phyloP scores from a whole-genome alignment of 371 early-diverging fungal genomes.

The Mucor circinelloides region DNA sequence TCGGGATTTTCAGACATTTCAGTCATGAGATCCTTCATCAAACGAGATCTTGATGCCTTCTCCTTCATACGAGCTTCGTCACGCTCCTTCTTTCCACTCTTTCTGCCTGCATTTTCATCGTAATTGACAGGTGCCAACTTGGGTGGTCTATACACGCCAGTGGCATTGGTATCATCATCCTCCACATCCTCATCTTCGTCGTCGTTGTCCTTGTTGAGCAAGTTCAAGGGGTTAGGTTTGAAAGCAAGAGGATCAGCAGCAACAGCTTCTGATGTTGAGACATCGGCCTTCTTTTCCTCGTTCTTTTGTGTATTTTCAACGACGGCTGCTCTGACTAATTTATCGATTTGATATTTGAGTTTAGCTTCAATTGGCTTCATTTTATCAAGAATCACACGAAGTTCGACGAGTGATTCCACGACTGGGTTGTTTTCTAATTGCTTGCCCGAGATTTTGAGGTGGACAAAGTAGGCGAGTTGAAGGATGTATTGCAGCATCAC shows the following conservation, averaged over 20 bases:
- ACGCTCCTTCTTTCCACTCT: conserved; percentile 59
- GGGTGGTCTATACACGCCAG: conserved; percentile 82
- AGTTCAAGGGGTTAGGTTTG: conserved; percentile 83
- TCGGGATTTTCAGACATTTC: conserved; percentile 92
- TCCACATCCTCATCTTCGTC: conserved; percentile 49
- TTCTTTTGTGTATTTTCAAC: conserved; percentile 35
- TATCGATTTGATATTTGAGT: conserved; percentile 96
- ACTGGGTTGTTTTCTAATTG: conserved; percentile 67
- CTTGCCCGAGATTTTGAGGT: conserved; percentile 79
- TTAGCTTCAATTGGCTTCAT: conserved; percentile 93
- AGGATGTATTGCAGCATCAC: conserved; percentile 87
- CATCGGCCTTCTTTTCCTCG: conserved; percentile 16
- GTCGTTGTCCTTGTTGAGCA: conserved; percentile 53
- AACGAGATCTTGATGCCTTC: conserved; percentile 81
- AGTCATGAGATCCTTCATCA: conserved; percentile 84
- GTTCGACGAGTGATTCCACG: conserved; percentile 73
- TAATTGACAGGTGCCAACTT: conserved; percentile 87
- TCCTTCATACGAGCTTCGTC: conserved; percentile 68
- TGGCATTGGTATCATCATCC: conserved; percentile 20
- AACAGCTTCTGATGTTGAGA: conserved; percentile 27
- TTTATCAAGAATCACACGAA: conserved; percentile 86
- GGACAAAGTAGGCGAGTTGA: conserved; percentile 71
- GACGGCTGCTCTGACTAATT: conserved; percentile 81
- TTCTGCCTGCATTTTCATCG: conserved; percentile 64
- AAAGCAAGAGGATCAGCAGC: conserved; percentile 79